These are phyloP conservation scores for Escovopsis sp. DNA, from an alignment of 2,329 filamentous ascomycete species.

Conservation along the genomic window DNA sequence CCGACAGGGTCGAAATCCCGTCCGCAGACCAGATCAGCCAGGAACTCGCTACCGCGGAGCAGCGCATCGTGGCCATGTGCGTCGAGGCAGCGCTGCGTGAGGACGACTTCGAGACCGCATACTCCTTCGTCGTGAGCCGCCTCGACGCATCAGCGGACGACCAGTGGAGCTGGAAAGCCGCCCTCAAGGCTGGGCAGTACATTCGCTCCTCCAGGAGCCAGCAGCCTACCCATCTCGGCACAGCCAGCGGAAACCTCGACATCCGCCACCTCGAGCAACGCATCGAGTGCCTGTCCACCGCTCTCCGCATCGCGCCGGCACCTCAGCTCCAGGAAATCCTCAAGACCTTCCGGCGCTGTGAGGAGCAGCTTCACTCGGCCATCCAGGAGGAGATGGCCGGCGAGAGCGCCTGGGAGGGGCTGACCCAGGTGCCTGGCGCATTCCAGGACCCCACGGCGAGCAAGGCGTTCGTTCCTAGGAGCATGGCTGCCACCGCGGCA, in stretches of 20 bases:
- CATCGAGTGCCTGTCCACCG: slow-evolving; percentile 64
- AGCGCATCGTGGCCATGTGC: slow-evolving; percentile 64
- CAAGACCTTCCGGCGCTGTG: slow-evolving; percentile 59
- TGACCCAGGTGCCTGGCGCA: slow-evolving; percentile 46
- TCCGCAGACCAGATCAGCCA: slow-evolving; percentile 10
- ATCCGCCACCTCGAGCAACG: slow-evolving; percentile 66
- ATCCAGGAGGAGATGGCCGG: slow-evolving; percentile 51
- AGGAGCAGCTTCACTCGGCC: slow-evolving; percentile 58
- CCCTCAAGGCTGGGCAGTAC: slow-evolving; percentile 65
- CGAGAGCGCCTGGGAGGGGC: slow-evolving; percentile 57
- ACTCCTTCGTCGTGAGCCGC: slow-evolving; percentile 66
- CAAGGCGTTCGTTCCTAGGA: slow-evolving; percentile 15
- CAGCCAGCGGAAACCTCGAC: slow-evolving; percentile 42
- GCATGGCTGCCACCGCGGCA: slow-evolving; percentile 19
- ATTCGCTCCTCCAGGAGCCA: slow-evolving; percentile 38
- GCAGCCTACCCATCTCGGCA: slow-evolving; percentile 44
- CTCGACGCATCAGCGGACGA: slow-evolving; percentile 35
- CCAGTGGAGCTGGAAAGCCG: slow-evolving; percentile 65
- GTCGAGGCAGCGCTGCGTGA: slow-evolving; percentile 62
- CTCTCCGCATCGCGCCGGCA: slow-evolving; percentile 58
- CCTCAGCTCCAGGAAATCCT: slow-evolving; percentile 60
- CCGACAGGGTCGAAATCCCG: neutral
- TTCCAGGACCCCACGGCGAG: slow-evolving; percentile 25
- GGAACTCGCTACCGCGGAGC: slow-evolving; percentile 34
- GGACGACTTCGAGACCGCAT: slow-evolving; percentile 74